Base-by-base conservation (phyloP, 345 rosid genomes). In the Lenwebbia sp. region DNA sequence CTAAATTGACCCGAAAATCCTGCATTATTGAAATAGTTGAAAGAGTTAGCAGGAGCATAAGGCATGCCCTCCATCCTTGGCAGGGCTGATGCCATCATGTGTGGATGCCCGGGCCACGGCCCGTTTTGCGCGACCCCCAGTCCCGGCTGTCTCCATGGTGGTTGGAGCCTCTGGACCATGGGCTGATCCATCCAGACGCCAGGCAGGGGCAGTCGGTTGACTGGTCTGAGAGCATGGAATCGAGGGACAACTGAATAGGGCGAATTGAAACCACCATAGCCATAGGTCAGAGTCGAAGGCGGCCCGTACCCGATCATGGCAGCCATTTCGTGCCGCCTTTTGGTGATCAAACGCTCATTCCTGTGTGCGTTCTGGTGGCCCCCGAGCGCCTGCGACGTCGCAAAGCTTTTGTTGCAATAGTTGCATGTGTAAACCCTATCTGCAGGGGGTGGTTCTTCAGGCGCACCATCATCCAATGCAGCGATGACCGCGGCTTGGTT, bases 301-400 rank as follows among this genome's bases (percentile, higher is more conserved):
- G 81, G 81, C 47, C 81, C 81, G 25, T 70, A 37, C 81, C 47
- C 26, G n/a, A 6, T 28, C 84, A 83, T 33, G 17, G 62, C 44
- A 54, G 47, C 47, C 25, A 83, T 30, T 7, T 54, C 84, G 26
- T 54, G 84, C 44, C 28, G 50, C 60, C 58, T 54, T 40, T 30
- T 83, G n/a, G 62, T 44, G 41, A 54, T 54, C 62, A 15, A 22
- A 30, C 84, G 84, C 62, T 83, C 84, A 11, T 53, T 28, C 60
- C 58, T 83, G 84, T 83, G 84, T 23, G 84, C 84, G 49, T 83
- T 83, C 84, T 83, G 84, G 60, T 83, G 84, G 50, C 84, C 84
- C 2, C 84, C 84, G 19, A 83, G 84, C 19, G 84, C 84, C 84
- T 83, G 84, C 14, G 84, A 83, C 41, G 84, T 19, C 44, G 19